Evolutionary conservation across 192 early-diverging fungal species (phyloP).

Genomic region (Coemansia guatemalensis): DNA sequence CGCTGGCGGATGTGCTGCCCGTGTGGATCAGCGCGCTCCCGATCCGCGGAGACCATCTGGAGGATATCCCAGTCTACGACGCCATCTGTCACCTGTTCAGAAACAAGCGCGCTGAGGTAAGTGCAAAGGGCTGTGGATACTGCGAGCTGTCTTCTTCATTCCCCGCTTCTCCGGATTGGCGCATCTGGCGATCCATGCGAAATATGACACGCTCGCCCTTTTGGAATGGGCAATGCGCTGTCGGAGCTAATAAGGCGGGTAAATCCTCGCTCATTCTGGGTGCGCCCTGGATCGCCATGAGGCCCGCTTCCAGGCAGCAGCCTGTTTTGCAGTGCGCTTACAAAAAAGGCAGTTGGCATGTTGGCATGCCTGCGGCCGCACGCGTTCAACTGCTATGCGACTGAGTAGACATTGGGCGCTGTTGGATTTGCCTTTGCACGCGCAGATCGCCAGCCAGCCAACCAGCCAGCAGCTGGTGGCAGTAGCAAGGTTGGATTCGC

Average conservation of each 20-base stretch:
- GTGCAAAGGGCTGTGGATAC: constrained; percentile 2
- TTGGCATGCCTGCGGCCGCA: neutral
- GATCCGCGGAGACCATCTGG: constrained; percentile 71
- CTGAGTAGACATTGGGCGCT: neutral
- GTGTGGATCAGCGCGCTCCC: constrained; percentile 68
- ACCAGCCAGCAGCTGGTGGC: no score
- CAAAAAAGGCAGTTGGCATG: neutral
- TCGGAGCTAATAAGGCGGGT: constrained; percentile 3
- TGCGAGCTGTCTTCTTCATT: neutral
- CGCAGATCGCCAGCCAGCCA: neutral
- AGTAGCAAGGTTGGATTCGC: neutral
- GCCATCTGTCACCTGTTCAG: constrained; percentile 66
- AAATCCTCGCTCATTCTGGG: neutral
- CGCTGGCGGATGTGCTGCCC: constrained; percentile 68
- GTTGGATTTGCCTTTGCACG: neutral
- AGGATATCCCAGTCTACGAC: constrained; percentile 76
- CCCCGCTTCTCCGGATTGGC: neutral
- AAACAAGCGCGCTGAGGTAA: constrained; percentile 47
- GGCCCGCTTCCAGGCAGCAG: neutral
- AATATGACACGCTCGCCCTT: neutral
- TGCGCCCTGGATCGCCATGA: constrained; percentile 8
- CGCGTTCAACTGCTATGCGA: no score
- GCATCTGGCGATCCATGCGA: neutral
- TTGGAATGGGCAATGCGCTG: neutral
- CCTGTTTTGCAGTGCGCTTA: neutral